A percentile compares a stretch with the other conserved stretches of the same genome.
Conservation (phyloP, 441 rosid species). For the Gossypium davidsonii region DNA sequence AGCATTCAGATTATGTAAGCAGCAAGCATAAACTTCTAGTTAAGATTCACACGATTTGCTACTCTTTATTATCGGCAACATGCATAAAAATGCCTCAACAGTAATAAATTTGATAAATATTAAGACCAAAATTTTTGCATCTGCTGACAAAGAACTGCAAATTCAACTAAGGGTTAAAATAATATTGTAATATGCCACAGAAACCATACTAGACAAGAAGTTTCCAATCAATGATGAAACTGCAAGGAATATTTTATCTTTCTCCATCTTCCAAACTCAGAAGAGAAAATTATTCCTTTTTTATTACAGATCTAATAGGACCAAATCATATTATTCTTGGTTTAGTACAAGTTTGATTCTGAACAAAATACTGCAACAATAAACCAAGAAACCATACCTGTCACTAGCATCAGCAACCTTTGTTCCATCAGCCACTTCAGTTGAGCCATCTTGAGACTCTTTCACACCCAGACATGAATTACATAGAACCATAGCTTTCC, state of each 20-base stretch:
- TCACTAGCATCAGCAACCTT: conserved; percentile 24
- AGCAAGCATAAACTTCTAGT: background rate
- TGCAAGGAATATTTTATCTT: background rate
- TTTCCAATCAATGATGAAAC: background rate
- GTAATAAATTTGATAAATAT: background rate
- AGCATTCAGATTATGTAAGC: background rate
- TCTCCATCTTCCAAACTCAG: conserved; percentile 1
- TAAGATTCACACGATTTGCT: background rate
- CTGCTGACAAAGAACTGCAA: background rate
- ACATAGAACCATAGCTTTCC: conserved; percentile 45
- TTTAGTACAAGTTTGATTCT: background rate
- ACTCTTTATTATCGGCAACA: background rate
- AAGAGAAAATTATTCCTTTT: background rate
- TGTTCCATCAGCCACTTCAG: conserved; percentile 24
- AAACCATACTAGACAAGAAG: background rate
- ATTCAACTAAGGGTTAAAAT: background rate
- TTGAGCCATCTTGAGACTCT: conserved; percentile 28
- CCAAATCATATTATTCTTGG: background rate
- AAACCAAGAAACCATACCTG: conserved; percentile 31
- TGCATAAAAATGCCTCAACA: background rate
- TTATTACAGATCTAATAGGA: background rate
- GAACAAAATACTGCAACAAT: background rate
- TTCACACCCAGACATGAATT: conserved; percentile 38
- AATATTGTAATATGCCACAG: background rate
- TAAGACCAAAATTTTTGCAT: background rate